Evolutionary conservation across 345 rosid species (phyloP).

Genomic region (Eucalyptus camaldulensis): DNA sequence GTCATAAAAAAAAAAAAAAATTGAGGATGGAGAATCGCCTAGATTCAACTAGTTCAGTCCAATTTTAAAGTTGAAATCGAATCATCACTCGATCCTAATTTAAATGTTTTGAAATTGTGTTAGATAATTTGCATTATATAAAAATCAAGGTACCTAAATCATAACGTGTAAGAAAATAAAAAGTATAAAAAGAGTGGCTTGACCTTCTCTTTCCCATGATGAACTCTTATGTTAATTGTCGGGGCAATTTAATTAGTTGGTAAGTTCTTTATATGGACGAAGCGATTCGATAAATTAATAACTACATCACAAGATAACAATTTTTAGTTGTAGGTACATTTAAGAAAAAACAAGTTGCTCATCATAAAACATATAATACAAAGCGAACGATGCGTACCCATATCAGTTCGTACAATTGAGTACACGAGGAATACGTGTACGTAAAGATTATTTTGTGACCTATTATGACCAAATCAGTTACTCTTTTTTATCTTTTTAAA

Average conservation of each 20-base stretch:
- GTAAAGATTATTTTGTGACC: not conserved
- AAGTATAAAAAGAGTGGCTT: not conserved
- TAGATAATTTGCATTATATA: not conserved
- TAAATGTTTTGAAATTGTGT: not conserved
- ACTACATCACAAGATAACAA: not conserved
- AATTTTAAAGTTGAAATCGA: fast-evolving
- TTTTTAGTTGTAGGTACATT: not conserved
- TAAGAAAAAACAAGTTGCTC: not conserved
- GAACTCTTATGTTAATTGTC: no score
- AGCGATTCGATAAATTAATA: not conserved
- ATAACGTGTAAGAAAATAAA: not conserved
- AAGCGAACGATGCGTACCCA: not conserved
- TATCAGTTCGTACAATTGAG: not conserved
- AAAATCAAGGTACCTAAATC: not conserved
- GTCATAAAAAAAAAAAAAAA: no score
- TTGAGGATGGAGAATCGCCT: not conserved
- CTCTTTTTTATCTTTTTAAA: not conserved
- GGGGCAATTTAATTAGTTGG: fast-evolving
- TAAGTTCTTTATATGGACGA: not conserved
- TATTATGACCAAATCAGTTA: not conserved
- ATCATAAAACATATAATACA: not conserved
- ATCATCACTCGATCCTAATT: not conserved
- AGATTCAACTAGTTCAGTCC: not conserved
- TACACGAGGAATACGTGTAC: not conserved
- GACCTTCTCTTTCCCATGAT: not conserved